A percentile compares a stretch with the other conserved stretches of the same genome.
phyloP scores from a whole-genome alignment of 1,139 yeast species.

The Scheffersomyces parashehatae region DNA sequence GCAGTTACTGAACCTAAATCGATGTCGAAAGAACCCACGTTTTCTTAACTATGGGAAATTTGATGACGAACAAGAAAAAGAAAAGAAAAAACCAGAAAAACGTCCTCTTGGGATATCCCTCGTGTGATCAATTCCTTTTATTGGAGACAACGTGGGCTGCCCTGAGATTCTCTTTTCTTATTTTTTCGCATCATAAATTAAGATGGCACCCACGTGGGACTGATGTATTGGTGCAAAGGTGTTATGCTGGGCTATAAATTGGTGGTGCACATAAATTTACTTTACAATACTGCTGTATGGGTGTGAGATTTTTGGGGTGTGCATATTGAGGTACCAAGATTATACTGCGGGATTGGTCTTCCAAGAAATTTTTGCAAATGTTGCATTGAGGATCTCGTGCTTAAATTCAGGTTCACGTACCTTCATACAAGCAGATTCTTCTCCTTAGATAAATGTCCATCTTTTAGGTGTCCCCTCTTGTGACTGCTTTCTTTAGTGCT shows the following conservation, averaged over 20 bases:
- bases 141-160: slow-evolving; percentile 7
- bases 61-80: neutral
- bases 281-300: neutral
- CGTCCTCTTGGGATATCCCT: neutral
- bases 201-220: slow-evolving; percentile 3
- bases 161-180: slow-evolving; percentile 1
- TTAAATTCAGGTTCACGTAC: no score
- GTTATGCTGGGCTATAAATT: no score
- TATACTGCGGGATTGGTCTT: no score
- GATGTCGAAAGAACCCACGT: neutral
- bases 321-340: no score
- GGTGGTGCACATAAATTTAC: no score
- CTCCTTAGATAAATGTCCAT: no score
- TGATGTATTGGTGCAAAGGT: neutral
- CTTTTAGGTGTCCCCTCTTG: no score
- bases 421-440: no score
- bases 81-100: neutral
- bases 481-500: no score
- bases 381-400: no score
- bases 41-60: neutral
- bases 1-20: no score
- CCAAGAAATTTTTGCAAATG: no score
- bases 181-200: slow-evolving; percentile 1
- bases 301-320: neutral
- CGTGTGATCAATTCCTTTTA: slow-evolving; percentile 6